phyloP scores from a whole-genome alignment of 345 rosid genomes.

The Sonneratia caseolaris region DNA sequence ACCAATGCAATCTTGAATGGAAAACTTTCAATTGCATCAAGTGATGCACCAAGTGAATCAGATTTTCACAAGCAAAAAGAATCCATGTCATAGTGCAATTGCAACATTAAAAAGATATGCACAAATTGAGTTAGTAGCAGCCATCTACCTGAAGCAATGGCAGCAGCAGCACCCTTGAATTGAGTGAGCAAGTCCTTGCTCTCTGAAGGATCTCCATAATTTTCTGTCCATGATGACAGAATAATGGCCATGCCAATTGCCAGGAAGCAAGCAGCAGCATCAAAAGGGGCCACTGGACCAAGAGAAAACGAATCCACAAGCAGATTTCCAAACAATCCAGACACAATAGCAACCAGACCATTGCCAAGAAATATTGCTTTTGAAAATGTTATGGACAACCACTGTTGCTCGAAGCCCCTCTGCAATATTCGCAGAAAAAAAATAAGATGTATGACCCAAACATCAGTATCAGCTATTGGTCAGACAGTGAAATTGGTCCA shows the following conservation, averaged over 20 bases:
- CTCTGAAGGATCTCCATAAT: slow-evolving; percentile 87
- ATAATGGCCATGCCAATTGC: slow-evolving; percentile 88
- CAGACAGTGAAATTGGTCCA: background rate
- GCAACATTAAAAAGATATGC: background rate
- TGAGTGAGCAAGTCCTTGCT: slow-evolving; percentile 81
- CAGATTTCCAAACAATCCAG: slow-evolving; percentile 79
- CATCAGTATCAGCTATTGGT: background rate
- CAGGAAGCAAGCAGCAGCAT: slow-evolving; percentile 89
- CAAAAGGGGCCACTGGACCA: slow-evolving; percentile 98
- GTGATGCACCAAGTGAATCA: background rate
- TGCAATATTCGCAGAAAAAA: slow-evolving; percentile 21
- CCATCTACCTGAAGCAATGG: slow-evolving; percentile 83
- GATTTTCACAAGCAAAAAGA: slow-evolving; percentile 1
- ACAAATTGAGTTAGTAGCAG: background rate
- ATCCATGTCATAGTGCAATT: background rate
- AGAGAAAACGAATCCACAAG: slow-evolving; percentile 66
- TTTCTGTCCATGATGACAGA: slow-evolving; percentile 75
- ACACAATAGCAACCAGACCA: slow-evolving; percentile 79
- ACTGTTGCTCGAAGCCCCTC: slow-evolving; percentile 89
- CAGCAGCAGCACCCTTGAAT: slow-evolving; percentile 83
- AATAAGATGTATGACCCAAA: background rate
- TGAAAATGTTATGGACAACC: slow-evolving; percentile 86
- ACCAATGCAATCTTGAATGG: background rate
- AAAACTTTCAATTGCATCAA: background rate
- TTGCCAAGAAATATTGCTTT: slow-evolving; percentile 92